Evolutionary conservation across 306 rosid species (phyloP).

Genomic region (Leucaena leucocephala): DNA sequence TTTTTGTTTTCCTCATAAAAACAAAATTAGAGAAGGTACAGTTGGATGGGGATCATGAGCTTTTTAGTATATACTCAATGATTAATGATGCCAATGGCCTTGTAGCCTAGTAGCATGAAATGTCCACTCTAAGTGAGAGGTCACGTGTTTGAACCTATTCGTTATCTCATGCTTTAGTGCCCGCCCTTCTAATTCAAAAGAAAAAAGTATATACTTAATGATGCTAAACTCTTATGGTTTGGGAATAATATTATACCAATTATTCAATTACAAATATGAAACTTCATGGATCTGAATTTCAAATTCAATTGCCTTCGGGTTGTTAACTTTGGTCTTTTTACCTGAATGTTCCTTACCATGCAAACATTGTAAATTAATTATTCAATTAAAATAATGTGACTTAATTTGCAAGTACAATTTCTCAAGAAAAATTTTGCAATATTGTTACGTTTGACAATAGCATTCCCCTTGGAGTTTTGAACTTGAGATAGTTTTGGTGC

Average conservation of each 20-base stretch:
- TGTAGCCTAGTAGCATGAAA: too few relatives aligned
- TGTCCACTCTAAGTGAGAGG: too few relatives aligned
- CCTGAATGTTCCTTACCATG: background rate
- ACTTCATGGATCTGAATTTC: background rate
- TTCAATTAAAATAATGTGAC: background rate
- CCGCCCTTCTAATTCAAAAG: too few relatives aligned
- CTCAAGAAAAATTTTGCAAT: background rate
- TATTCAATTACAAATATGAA: background rate
- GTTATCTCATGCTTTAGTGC: too few relatives aligned
- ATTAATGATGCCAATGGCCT: too few relatives aligned
- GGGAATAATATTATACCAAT: background rate
- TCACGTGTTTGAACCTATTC: too few relatives aligned
- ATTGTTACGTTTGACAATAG: background rate
- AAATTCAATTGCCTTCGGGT: constrained; percentile 2
- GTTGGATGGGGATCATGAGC: background rate
- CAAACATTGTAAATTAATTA: background rate
- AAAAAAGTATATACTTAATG: background rate
- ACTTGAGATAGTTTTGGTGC: background rate
- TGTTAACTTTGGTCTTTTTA: background rate
- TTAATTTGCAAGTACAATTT: background rate
- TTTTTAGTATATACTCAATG: background rate
- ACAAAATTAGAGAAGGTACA: background rate
- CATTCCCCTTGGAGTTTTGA: background rate
- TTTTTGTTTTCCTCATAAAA: background rate
- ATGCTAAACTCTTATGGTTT: background rate